Percentiles rank a stretch among this genome's conserved stretches.
Evolutionary conservation across 768 basidiomycete species (phyloP).

Genomic region (Postia placenta): DNA sequence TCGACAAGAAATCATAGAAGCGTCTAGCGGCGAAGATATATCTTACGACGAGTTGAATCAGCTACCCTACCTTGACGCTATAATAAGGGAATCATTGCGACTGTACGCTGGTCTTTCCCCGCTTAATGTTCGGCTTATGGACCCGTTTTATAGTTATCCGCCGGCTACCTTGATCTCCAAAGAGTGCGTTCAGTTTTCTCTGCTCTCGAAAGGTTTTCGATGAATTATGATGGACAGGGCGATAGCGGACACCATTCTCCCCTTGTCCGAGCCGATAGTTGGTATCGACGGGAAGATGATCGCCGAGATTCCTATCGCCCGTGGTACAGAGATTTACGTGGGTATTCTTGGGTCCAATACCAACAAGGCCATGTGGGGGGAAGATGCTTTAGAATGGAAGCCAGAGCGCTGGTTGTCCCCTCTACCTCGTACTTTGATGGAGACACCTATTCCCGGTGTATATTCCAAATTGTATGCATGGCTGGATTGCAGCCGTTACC

Average conservation of each 20-base stretch:
- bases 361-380: constrained; percentile 36
- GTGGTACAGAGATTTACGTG: constrained; percentile 31
- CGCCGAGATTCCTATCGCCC: constrained; percentile 25
- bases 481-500: too few species aligned
- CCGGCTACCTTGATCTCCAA: constrained; percentile 4
- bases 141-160: constrained; percentile 1
- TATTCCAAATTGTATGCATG: constrained; percentile 7
- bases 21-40: constrained; percentile 24
- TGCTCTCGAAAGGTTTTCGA: not conserved
- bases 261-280: constrained; percentile 3
- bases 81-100: constrained; percentile 53
- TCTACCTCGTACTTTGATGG: not conserved
- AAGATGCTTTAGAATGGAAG: constrained; percentile 33
- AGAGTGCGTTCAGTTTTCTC: constrained; percentile 5
- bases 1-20: constrained; percentile 16
- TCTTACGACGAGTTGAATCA: constrained; percentile 10
- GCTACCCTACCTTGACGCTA: constrained; percentile 59
- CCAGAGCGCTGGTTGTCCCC: constrained; percentile 35
- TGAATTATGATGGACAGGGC: constrained; percentile 1
- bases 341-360: constrained; percentile 34
- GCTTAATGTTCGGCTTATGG: not conserved
- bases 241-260: constrained; percentile 38
- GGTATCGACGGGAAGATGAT: constrained; percentile 6
- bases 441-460: constrained; percentile 6
- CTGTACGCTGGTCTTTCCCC: constrained; percentile 25